These are phyloP conservation scores for Asterella californica DNA, from an alignment of 225 moss, liverwort and hornwort species.

Conservation along the genomic window DNA sequence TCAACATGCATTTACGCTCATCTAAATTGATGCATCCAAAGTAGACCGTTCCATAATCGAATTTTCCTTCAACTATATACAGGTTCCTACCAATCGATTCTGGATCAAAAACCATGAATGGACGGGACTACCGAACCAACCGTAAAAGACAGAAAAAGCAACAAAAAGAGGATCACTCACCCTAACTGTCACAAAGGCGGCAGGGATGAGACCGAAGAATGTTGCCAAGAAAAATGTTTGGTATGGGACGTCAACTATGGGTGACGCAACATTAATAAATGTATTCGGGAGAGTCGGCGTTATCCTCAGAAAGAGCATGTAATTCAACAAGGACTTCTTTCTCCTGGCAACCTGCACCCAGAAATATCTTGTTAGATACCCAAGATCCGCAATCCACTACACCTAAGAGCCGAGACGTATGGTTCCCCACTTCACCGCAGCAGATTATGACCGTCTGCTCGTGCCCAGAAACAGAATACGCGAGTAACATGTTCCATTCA, in stretches of 20 bases:
- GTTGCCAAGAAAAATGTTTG: conserved; percentile 71
- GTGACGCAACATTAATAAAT: conserved; percentile 90
- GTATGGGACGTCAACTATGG: conserved; percentile 86
- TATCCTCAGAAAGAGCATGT: conserved; percentile 90
- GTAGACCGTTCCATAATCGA: no score
- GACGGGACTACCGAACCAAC: background rate
- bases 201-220: conserved; percentile 76
- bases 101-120: background rate
- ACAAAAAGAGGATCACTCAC: conserved; percentile 28
- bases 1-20: background rate
- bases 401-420: background rate
- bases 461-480: background rate
- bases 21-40: background rate
- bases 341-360: conserved; percentile 71
- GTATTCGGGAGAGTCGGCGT: conserved; percentile 95
- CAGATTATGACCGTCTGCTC: background rate
- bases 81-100: background rate
- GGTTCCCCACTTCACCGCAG: no score
- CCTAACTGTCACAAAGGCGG: conserved; percentile 82
- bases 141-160: background rate
- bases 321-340: conserved; percentile 68
- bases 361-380: background rate
- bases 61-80: no score
- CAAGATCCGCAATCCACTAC: background rate
- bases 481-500: no score